Conservation (phyloP, 164 flowering plant genomes). For the Brasenia schreberi region DNA sequence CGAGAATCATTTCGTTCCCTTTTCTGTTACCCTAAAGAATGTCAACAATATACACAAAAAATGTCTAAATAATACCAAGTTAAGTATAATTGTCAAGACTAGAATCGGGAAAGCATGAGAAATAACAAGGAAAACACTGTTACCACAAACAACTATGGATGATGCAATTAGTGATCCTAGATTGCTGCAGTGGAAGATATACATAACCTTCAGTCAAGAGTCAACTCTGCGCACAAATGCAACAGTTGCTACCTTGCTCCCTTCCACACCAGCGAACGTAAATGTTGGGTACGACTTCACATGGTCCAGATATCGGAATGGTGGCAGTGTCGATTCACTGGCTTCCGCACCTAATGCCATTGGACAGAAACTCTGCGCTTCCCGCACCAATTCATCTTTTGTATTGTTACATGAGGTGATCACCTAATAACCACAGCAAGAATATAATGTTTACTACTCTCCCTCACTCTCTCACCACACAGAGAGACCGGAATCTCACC, state of each 20-base stretch:
- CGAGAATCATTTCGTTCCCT: too few relatives aligned
- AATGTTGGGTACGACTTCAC: conserved; percentile 86
- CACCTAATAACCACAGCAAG: conserved; percentile 29
- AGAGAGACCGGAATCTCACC: too few relatives aligned
- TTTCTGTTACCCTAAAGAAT: not conserved
- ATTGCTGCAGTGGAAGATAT: not conserved
- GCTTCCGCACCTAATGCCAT: conserved; percentile 3
- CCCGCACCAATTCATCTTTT: conserved; percentile 87
- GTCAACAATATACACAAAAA: not conserved
- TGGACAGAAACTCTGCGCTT: conserved; percentile 60
- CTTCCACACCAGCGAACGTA: conserved; percentile 88
- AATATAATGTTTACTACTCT: not conserved
- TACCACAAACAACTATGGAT: not conserved
- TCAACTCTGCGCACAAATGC: conserved; percentile 48
- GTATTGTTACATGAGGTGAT: conserved; percentile 91
- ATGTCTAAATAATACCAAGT: too few relatives aligned
- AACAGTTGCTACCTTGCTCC: conserved; percentile 93
- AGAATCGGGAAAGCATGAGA: not conserved
- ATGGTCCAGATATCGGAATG: conserved; percentile 59
- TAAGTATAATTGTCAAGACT: not conserved
- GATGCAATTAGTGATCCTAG: not conserved
- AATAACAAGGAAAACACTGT: not conserved
- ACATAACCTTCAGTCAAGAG: not conserved
- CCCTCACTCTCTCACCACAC: not conserved
- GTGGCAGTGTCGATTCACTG: not conserved